Evolutionary conservation across 176 grass and related monocot species (phyloP), one percentile per base, ranked within the genome.

Genomic region (Puccinellia tenuiflora): DNA sequence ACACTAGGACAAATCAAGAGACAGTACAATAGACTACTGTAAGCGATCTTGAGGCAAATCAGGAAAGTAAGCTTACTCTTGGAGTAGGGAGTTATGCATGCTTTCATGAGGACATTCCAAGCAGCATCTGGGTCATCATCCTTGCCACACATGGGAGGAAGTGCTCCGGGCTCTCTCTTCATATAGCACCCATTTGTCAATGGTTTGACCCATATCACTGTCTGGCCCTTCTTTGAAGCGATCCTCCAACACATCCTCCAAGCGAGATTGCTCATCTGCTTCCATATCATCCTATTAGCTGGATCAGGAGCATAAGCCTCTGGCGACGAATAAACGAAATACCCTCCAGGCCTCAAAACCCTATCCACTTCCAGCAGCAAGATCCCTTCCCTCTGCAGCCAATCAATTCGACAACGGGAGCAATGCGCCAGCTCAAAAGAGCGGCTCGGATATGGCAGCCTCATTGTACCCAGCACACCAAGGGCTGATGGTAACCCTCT

Each of bases 351-450:
- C 61, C 93, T 92, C 77, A 95, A 66, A 53, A 95, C 55, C 69
- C 90, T 80, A 70, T 95, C 93, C 39, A 95, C 54, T 70, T 95
- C 93, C 78, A 95, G 82, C 75, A 95, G 62, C 76, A 95, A 87
- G 77, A 95, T 86, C 18, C 93, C 93, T 84, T 92, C 88, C 83
- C 93, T 95, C 43, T 95, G 93, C 81, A 95, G 83, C 93, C 93
- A 95, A 68, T 90, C 85, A 15, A 95, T 95, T 50, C 90, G 78
- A 65, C 93, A 95, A 21, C 93, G 85, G 13, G 93, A 95, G 88
- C 90, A 95, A 46, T 95, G 93, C 14, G 76, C 90, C 75, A 95
- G 42, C 75, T 95, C 90, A 3, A 95, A 95, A 0, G 88, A 90
- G 62, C 80, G 81, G 77, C 90, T 92, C 0, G 93, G 93, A 22